These are phyloP conservation scores for Termitomyces sp. DNA, from an alignment of 768 basidiomycete genomes.

Conservation along the genomic window DNA sequence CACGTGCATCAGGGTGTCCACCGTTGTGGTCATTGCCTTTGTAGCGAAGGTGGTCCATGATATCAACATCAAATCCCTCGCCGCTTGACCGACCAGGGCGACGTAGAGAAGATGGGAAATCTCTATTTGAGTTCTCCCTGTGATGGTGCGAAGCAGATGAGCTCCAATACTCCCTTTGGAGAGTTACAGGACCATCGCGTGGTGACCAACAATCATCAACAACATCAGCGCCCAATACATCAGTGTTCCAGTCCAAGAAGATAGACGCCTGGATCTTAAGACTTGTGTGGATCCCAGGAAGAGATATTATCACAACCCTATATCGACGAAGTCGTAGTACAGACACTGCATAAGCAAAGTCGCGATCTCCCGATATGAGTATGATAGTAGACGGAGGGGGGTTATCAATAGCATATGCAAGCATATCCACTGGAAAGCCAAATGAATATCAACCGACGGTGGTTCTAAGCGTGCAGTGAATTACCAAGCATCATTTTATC, in stretches of 20 bases:
- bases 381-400: conserved; percentile 50
- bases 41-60: conserved; percentile 11
- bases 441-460: not conserved
- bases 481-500: conserved; percentile 48
- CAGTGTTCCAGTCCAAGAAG: conserved; percentile 46
- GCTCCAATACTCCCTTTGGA: not conserved
- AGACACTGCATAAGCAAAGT: conserved; percentile 63
- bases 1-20: not conserved
- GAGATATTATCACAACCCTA: conserved; percentile 49
- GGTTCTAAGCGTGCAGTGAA: conserved; percentile 16
- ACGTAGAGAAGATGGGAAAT: not conserved
- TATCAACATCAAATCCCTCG: conserved; percentile 14
- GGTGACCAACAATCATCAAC: conserved; percentile 8
- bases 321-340: conserved; percentile 51
- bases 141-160: not conserved
- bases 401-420: conserved; percentile 64
- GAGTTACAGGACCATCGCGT: not conserved
- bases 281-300: conserved; percentile 35
- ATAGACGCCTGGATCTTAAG: conserved; percentile 53
- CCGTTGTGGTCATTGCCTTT: not conserved
- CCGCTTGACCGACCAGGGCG: not conserved
- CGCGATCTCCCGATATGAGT: conserved; percentile 64
- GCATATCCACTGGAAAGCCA: conserved; percentile 55
- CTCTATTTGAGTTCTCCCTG: not conserved
- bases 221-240: conserved; percentile 26